Percentiles rank a stretch among this genome's conserved stretches.
phyloP scores from a whole-genome alignment of 225 moss, liverwort and hornwort genomes.

The Ulota crispa region DNA sequence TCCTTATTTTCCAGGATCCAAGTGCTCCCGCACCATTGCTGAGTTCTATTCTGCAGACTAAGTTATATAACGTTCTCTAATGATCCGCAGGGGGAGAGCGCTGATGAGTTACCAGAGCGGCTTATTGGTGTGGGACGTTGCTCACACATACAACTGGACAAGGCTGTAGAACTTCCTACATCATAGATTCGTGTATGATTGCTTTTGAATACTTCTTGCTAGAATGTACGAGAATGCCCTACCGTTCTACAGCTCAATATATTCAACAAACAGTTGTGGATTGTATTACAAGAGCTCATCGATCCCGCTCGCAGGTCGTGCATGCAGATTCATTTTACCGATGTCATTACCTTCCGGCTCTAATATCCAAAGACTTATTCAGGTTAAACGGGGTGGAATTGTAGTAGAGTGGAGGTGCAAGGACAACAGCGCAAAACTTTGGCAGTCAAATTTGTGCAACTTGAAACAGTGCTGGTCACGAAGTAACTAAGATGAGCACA shows the following conservation, averaged over 20 bases:
- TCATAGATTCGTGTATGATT: conserved; percentile 13
- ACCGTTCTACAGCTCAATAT: conserved; percentile 1
- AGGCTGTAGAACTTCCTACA: conserved; percentile 44
- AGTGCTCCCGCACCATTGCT: background rate
- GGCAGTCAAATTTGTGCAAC: conserved; percentile 6
- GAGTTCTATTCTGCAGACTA: background rate
- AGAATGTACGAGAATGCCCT: background rate
- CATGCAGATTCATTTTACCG: background rate
- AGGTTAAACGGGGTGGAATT: conserved; percentile 7
- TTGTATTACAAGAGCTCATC: conserved; percentile 7
- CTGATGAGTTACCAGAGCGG: conserved; percentile 68
- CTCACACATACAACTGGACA: conserved; percentile 64
- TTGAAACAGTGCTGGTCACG: background rate
- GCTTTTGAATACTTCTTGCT: background rate
- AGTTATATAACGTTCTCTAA: background rate
- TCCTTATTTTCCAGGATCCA: background rate
- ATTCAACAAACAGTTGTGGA: background rate
- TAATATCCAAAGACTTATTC: conserved; percentile 5
- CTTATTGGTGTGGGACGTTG: conserved; percentile 65
- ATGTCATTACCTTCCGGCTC: background rate
- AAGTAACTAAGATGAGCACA: background rate
- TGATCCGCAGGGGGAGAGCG: conserved; percentile 50
- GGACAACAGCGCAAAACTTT: background rate
- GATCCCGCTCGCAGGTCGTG: background rate
- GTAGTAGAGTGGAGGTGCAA: background rate